Percentiles rank a stretch among this genome's conserved stretches.
Evolutionary conservation across 805 yeast species (phyloP).

Genomic region (Yarrowia sp.): DNA sequence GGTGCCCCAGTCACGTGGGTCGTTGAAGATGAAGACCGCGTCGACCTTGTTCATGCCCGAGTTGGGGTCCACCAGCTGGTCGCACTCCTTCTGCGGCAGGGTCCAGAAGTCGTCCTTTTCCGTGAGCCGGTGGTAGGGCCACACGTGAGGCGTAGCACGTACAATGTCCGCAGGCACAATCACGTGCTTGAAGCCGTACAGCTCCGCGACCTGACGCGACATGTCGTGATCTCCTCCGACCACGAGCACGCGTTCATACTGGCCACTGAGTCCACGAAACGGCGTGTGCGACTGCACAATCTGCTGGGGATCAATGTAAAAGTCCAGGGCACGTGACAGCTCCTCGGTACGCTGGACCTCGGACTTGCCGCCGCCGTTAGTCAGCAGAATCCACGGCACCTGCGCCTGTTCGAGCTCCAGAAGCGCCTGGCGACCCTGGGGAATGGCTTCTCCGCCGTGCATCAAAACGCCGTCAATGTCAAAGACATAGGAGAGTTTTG

Average conservation of each 20-base stretch:
- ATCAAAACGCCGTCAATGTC: slow-evolving; percentile 85
- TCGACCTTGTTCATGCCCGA: slow-evolving; percentile 58
- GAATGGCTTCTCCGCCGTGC: slow-evolving; percentile 72
- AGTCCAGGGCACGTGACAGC: slow-evolving; percentile 57
- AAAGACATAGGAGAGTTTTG: slow-evolving; percentile 28
- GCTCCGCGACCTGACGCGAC: slow-evolving; percentile 73
- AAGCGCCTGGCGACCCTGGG: slow-evolving; percentile 68
- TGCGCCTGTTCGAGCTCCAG: slow-evolving; percentile 58
- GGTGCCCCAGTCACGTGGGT: slow-evolving; percentile 86
- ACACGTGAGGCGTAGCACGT: slow-evolving; percentile 59
- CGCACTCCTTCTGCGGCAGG: slow-evolving; percentile 45
- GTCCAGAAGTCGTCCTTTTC: slow-evolving; percentile 55
- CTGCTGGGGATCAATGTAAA: slow-evolving; percentile 58
- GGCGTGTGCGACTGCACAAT: slow-evolving; percentile 91
- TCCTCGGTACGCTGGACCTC: slow-evolving; percentile 67
- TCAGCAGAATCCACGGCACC: slow-evolving; percentile 81
- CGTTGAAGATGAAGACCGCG: slow-evolving; percentile 83
- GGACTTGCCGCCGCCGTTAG: slow-evolving; percentile 87
- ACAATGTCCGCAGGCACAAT: slow-evolving; percentile 76
- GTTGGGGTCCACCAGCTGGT: slow-evolving; percentile 40
- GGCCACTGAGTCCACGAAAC: slow-evolving; percentile 62
- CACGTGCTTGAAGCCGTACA: slow-evolving; percentile 80
- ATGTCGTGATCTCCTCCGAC: slow-evolving; percentile 81
- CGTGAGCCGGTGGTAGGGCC: slow-evolving; percentile 72
- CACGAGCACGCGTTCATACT: slow-evolving; percentile 69